Conservation (phyloP, 2,329 filamentous ascomycete genomes). For the Hirsutella thompsonii region DNA sequence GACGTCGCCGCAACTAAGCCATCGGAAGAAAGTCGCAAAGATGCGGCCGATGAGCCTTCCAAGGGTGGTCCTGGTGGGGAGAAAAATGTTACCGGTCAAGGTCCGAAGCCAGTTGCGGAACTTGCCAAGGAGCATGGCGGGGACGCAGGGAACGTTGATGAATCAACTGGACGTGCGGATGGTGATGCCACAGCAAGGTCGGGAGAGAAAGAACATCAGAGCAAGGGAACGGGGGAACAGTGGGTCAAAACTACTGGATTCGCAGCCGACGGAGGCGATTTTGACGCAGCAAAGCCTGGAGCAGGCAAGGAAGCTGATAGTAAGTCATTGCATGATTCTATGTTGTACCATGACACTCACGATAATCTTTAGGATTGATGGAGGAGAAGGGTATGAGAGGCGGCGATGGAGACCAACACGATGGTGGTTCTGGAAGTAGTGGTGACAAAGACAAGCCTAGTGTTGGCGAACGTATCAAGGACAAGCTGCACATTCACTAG, state of each 20-base stretch:
- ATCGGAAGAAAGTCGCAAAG: no score
- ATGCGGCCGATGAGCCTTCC: background rate
- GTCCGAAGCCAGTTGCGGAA: constrained; percentile 18
- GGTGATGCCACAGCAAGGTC: constrained; percentile 3
- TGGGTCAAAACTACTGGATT: constrained; percentile 46
- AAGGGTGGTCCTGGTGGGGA: constrained; percentile 5
- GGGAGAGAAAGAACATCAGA: constrained; percentile 11
- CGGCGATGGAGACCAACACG: background rate
- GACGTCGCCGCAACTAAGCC: no score
- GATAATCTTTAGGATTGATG: constrained; percentile 21
- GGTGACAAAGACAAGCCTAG: constrained; percentile 31
- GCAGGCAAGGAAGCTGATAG: constrained; percentile 55
- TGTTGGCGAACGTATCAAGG: constrained; percentile 53
- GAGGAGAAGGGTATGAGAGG: constrained; percentile 16
- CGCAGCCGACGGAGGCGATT: constrained; percentile 52
- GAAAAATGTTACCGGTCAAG: constrained; percentile 15
- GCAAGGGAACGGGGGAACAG: constrained; percentile 39
- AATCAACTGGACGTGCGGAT: constrained; percentile 8
- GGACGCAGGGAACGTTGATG: constrained; percentile 17
- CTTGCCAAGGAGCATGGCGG: constrained; percentile 21
- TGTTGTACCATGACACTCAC: no score
- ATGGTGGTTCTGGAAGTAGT: background rate
- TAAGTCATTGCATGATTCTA: constrained; percentile 31
- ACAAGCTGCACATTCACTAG: constrained; percentile 46
- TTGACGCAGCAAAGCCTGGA: constrained; percentile 50